Percentiles rank a stretch among this genome's conserved stretches.
These are phyloP conservation scores for Entophlyctis luteolus DNA, from an alignment of 192 early-diverging fungal species.

Conservation along the genomic window DNA sequence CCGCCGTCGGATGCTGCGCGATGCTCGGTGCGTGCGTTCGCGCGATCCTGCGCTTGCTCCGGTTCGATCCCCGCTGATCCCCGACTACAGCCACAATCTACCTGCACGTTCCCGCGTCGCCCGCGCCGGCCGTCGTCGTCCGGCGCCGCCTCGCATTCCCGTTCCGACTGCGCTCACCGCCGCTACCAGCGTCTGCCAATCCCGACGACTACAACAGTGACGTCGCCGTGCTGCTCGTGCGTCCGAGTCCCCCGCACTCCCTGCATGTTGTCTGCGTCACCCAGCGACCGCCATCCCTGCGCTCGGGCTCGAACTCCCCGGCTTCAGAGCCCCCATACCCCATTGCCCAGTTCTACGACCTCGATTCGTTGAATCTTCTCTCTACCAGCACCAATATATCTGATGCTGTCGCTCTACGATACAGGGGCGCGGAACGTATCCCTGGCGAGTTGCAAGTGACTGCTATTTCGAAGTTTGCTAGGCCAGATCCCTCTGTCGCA, in stretches of 20 bases:
- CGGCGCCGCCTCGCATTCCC: neutral
- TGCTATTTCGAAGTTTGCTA: neutral
- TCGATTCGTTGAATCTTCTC: neutral
- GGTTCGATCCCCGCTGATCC: neutral
- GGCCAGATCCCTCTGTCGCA: neutral
- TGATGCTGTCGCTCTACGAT: neutral
- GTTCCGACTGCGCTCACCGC: too few relatives aligned
- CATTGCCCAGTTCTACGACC: constrained; percentile 2
- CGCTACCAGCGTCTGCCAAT: neutral
- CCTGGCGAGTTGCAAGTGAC: neutral
- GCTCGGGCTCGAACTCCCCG: neutral
- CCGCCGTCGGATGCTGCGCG: too few relatives aligned
- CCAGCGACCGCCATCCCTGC: neutral
- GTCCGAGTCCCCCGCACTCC: neutral
- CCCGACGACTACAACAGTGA: neutral
- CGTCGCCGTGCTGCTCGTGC: neutral
- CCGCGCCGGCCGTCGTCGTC: neutral
- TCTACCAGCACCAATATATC: too few relatives aligned
- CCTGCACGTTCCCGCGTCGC: constrained; percentile 1
- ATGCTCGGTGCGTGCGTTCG: too few relatives aligned
- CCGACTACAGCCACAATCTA: neutral
- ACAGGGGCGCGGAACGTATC: constrained; percentile 3
- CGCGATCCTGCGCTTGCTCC: neutral
- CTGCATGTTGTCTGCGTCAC: constrained; percentile 4
- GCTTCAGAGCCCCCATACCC: neutral